Evolutionary conservation across 164 flowering plant species (phyloP).

Genomic region (Santalum album): DNA sequence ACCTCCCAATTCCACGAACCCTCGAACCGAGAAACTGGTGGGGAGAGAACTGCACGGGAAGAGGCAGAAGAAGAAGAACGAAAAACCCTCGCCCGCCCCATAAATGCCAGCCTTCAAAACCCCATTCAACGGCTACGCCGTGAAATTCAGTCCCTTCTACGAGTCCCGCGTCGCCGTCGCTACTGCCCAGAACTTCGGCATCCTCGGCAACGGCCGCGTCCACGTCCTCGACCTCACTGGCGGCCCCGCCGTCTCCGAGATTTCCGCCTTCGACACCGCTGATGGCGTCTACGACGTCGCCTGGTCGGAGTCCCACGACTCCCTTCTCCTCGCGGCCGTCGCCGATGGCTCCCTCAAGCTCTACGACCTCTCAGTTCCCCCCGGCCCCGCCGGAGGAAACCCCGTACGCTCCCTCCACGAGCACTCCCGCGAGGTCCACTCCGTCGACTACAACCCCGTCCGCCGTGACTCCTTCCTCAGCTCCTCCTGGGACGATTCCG

Average conservation of each 20-base stretch:
- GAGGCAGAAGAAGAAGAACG: too few species aligned
- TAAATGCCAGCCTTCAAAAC: conserved; percentile 69
- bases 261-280: conserved; percentile 69
- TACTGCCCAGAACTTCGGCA: conserved; percentile 95
- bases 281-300: conserved; percentile 85
- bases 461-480: conserved; percentile 81
- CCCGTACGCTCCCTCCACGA: conserved; percentile 78
- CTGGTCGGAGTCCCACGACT: conserved; percentile 90
- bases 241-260: conserved; percentile 27
- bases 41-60: too few species aligned
- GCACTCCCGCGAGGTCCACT: conserved; percentile 84
- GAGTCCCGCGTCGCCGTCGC: conserved; percentile 89
- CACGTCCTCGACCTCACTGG: conserved; percentile 73
- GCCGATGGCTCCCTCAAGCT: conserved; percentile 94
- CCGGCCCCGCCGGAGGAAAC: conserved; percentile 45
- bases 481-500: conserved; percentile 82
- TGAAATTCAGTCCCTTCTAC: conserved; percentile 89
- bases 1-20: too few species aligned
- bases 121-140: conserved; percentile 91
- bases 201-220: conserved; percentile 89
- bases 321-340: conserved; percentile 68
- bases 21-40: too few species aligned
- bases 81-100: conserved; percentile 12
- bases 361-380: conserved; percentile 70
- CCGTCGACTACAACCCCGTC: conserved; percentile 74